A percentile compares a stretch with the other conserved stretches of the same genome.
Evolutionary conservation across 2,329 filamentous ascomycete genomes (phyloP).

Genomic region (Talaromyces islandicus): DNA sequence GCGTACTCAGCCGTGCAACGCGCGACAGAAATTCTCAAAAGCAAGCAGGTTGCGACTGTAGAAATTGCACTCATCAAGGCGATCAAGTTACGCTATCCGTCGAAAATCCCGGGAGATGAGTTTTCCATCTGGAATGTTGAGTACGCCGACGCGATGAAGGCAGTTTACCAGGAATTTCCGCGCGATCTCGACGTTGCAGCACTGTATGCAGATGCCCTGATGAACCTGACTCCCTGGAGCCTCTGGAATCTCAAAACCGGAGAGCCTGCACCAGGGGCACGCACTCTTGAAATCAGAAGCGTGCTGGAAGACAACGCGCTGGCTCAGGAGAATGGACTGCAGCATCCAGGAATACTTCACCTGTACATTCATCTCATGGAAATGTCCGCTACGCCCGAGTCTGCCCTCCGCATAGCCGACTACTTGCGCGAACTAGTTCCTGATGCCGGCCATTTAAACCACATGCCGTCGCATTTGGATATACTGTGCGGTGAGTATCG

Average conservation of each 20-base stretch:
- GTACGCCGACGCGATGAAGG: conserved; percentile 57
- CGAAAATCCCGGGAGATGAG: neutral
- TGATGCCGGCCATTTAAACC: conserved; percentile 61
- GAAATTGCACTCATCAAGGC: conserved; percentile 5
- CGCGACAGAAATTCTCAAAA: conserved; percentile 41
- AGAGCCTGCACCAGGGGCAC: conserved; percentile 48
- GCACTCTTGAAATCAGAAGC: conserved; percentile 52
- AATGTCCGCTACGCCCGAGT: conserved; percentile 62
- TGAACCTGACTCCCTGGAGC: conserved; percentile 61
- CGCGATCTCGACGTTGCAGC: conserved; percentile 59
- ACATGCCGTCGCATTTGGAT: conserved; percentile 72
- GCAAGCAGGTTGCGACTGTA: neutral
- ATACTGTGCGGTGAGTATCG: conserved; percentile 64
- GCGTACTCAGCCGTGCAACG: conserved; percentile 44
- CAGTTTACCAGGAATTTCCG: conserved; percentile 47
- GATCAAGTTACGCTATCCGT: conserved; percentile 2
- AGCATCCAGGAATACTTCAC: conserved; percentile 67
- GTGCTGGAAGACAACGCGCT: conserved; percentile 54
- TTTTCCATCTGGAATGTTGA: conserved; percentile 14
- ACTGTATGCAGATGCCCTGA: conserved; percentile 59
- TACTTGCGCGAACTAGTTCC: conserved; percentile 57
- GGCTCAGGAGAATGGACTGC: conserved; percentile 39
- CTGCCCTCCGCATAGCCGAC: conserved; percentile 55
- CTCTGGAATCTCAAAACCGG: conserved; percentile 59
- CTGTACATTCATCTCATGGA: conserved; percentile 74